Percentiles rank a stretch among this genome's conserved stretches.
These are phyloP conservation scores for Termitomyces sp. DNA, from an alignment of 1,284 basidiomycete genomes.

Conservation along the genomic window DNA sequence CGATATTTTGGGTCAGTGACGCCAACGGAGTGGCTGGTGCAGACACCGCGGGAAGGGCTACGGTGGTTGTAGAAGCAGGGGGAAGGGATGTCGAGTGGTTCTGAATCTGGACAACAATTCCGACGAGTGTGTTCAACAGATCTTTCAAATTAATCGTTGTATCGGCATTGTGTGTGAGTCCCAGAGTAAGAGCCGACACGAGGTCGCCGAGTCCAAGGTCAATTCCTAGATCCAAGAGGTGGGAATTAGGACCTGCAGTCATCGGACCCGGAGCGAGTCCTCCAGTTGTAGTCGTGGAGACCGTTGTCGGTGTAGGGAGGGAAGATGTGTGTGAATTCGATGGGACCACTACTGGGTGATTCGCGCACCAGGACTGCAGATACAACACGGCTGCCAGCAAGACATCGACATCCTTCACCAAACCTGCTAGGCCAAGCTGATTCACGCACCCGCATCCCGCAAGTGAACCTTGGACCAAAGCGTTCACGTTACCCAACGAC, in stretches of 20 bases:
- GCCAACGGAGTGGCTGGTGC: not conserved
- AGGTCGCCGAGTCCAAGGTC: slow-evolving; percentile 13
- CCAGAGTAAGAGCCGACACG: slow-evolving; percentile 2
- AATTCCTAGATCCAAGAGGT: slow-evolving; percentile 7
- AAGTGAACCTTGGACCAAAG: slow-evolving; percentile 12
- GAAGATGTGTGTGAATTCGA: not conserved
- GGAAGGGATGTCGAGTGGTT: slow-evolving; percentile 11
- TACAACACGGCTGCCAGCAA: slow-evolving; percentile 13
- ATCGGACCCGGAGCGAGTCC: not conserved
- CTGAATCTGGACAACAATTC: slow-evolving; percentile 17
- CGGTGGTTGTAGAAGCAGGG: not conserved
- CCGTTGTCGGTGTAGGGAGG: slow-evolving; percentile 1
- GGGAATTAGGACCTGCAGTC: not conserved
- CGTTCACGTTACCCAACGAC: slow-evolving; percentile 11
- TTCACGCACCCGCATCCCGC: slow-evolving; percentile 17
- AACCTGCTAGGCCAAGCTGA: slow-evolving; percentile 11
- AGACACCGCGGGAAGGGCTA: not conserved
- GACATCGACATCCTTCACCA: slow-evolving; percentile 14
- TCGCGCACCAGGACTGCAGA: slow-evolving; percentile 15
- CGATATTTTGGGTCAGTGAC: slow-evolving; percentile 7
- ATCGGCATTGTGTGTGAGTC: slow-evolving; percentile 3
- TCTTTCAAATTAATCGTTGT: slow-evolving; percentile 14
- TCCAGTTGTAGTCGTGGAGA: not conserved
- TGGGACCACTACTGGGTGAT: slow-evolving; percentile 7
- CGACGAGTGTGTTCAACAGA: slow-evolving; percentile 15